Percentiles rank a stretch among this genome's conserved stretches.
Evolutionary conservation across 1,139 yeast genomes (phyloP).

Genomic region (Yamadazyma conglobata): DNA sequence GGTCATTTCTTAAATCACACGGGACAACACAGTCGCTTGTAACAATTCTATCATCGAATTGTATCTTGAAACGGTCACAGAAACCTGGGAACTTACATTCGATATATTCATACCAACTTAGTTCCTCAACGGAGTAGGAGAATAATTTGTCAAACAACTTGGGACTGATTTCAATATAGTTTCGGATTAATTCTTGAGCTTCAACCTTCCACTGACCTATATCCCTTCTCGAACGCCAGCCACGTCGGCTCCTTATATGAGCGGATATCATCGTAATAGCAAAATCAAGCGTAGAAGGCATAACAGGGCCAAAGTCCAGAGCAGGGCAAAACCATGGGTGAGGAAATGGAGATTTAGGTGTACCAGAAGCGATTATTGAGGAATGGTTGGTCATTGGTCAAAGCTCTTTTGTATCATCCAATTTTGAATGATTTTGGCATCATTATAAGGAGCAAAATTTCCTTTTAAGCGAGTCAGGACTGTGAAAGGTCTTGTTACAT

Average conservation of each 20-base stretch:
- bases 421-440: no score
- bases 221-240: no score
- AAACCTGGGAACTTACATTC: conserved; percentile 10
- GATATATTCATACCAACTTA: conserved; percentile 25
- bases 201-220: no score
- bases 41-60: conserved; percentile 20
- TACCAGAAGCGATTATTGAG: background rate
- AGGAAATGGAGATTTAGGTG: conserved; percentile 8
- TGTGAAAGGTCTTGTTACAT: no score
- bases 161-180: no score
- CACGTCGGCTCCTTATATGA: no score
- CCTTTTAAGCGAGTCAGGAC: no score
- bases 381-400: no score
- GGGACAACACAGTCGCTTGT: conserved; percentile 15
- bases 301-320: conserved; percentile 16
- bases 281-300: conserved; percentile 24
- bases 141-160: conserved; percentile 18
- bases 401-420: no score
- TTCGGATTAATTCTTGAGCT: no score
- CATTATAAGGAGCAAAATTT: no score
- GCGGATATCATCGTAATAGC: conserved; percentile 22
- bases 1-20: conserved; percentile 8
- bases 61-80: conserved; percentile 10
- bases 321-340: conserved; percentile 15
- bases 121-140: conserved; percentile 24